Conservation (phyloP, 2,329 filamentous ascomycete species). For the Trichoderma endophyticum region DNA sequence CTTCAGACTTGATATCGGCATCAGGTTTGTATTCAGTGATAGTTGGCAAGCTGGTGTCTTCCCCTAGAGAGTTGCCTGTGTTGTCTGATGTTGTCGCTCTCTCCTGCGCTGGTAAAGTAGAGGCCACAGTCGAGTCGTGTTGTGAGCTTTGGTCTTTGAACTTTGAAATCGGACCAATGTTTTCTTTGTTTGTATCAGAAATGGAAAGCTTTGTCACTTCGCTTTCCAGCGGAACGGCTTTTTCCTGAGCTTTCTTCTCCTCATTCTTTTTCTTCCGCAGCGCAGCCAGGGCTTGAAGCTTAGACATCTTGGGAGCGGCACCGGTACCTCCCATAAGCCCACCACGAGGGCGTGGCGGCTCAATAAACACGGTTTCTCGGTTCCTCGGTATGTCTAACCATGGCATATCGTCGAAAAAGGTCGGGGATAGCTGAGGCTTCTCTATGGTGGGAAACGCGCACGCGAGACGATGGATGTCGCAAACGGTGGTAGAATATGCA, state of each 20-base stretch:
- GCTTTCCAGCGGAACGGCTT: conserved; percentile 26
- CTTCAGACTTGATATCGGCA: background rate
- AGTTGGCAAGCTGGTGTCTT: background rate
- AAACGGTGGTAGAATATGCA: conserved; percentile 8
- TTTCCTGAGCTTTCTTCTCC: conserved; percentile 47
- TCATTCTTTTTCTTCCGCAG: conserved; percentile 80
- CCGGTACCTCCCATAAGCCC: conserved; percentile 77
- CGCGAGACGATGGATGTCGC: background rate
- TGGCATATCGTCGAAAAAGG: conserved; percentile 78
- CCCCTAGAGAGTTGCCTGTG: background rate
- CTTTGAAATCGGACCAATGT: conserved; percentile 11
- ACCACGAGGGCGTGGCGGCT: conserved; percentile 52
- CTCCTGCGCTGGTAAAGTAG: background rate
- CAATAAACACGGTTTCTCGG: conserved; percentile 63
- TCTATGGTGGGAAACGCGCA: conserved; percentile 21
- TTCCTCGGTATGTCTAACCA: conserved; percentile 73
- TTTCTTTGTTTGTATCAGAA: conserved; percentile 31
- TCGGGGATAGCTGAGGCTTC: conserved; percentile 31
- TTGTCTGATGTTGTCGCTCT: background rate
- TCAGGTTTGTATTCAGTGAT: background rate
- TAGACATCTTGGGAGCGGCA: conserved; percentile 70
- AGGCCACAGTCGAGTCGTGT: background rate
- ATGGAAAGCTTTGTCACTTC: conserved; percentile 34
- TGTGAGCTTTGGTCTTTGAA: background rate
- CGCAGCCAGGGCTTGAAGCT: conserved; percentile 84